A percentile compares a stretch with the other conserved stretches of the same genome.
Conservation (phyloP, 2,329 filamentous ascomycete genomes). For the Alternaria triticina region DNA sequence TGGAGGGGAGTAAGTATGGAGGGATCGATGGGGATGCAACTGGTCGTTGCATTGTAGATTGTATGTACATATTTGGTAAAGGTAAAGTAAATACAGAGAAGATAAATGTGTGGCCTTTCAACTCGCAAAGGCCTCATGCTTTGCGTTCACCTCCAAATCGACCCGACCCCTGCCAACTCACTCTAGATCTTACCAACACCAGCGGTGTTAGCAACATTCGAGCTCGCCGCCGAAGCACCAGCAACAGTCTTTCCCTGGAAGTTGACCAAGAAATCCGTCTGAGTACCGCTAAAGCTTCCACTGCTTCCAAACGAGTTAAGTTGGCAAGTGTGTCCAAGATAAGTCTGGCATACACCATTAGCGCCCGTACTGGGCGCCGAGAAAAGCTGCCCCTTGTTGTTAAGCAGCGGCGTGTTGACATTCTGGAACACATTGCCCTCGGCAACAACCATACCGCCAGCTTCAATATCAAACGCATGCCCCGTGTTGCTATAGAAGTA, state of each 20-base stretch:
- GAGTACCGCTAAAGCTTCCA: constrained; percentile 5
- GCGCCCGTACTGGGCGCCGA: not conserved
- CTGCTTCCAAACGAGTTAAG: constrained; percentile 8
- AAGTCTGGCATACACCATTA: not conserved
- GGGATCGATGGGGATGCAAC: not conserved
- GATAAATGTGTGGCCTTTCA: not conserved
- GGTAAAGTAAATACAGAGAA: not conserved
- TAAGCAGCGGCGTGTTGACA: constrained; percentile 7
- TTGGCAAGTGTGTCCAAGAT: constrained; percentile 11
- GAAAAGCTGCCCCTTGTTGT: constrained; percentile 8
- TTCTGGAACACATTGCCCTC: constrained; percentile 25
- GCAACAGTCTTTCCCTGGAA: constrained; percentile 12
- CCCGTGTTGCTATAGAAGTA: constrained; percentile 19
- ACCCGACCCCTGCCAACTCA: no score
- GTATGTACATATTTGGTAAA: not conserved
- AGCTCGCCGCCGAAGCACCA: not conserved
- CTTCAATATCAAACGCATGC: constrained; percentile 20
- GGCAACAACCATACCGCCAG: constrained; percentile 4
- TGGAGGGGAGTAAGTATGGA: not conserved
- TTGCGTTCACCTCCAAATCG: not conserved
- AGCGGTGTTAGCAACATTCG: constrained; percentile 9
- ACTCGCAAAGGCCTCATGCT: not conserved
- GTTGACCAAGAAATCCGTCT: constrained; percentile 8
- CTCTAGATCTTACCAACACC: constrained; percentile 20
- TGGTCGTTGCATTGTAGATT: not conserved